These are phyloP conservation scores for Diddensiella transvaalensis DNA, from an alignment of 805 yeast genomes.

Conservation along the genomic window DNA sequence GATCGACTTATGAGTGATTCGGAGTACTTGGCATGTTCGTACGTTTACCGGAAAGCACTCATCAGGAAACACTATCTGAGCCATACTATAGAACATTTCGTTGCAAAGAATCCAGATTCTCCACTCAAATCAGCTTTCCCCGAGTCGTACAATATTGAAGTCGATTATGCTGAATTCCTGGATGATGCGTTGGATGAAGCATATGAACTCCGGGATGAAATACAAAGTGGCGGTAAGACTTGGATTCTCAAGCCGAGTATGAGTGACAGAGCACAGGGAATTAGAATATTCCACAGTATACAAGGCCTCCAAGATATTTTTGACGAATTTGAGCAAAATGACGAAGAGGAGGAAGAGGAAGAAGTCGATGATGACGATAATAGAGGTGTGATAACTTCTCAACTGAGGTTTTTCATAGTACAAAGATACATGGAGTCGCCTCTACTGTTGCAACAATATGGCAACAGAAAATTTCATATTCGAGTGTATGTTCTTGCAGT, in stretches of 20 bases:
- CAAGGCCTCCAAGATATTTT: constrained; percentile 80
- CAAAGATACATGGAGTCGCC: constrained; percentile 78
- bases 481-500: constrained; percentile 75
- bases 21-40: constrained; percentile 68
- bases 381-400: constrained; percentile 77
- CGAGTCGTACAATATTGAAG: constrained; percentile 72
- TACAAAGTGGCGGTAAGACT: constrained; percentile 52
- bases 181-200: constrained; percentile 93
- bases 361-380: constrained; percentile 36
- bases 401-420: constrained; percentile 83
- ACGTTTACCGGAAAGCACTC: constrained; percentile 82
- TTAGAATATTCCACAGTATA: constrained; percentile 71
- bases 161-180: constrained; percentile 92
- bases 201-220: constrained; percentile 78
- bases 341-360: constrained; percentile 55
- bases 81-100: constrained; percentile 73
- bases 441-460: constrained; percentile 56
- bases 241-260: constrained; percentile 96
- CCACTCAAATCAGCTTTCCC: constrained; percentile 62
- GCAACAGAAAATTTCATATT: constrained; percentile 78
- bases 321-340: constrained; percentile 76
- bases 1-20: constrained; percentile 51
- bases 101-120: constrained; percentile 70
- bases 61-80: constrained; percentile 87
- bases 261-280: constrained; percentile 98